Evolutionary conservation across 805 yeast species (phyloP), one percentile per base, ranked within the genome.

Genomic region (Wickerhamiella azyma): DNA sequence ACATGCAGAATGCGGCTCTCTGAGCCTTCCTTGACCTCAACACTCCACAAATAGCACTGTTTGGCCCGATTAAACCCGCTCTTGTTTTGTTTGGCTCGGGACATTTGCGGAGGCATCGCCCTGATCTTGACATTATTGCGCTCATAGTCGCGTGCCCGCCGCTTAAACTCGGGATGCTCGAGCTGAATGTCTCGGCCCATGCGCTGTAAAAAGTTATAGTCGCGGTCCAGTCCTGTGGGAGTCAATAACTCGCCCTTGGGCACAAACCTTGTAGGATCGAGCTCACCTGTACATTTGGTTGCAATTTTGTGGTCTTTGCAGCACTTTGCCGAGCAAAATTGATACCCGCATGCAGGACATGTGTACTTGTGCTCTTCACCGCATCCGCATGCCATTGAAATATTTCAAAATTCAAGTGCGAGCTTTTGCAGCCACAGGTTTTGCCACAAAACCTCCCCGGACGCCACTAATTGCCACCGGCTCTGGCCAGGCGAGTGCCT

Each of bases 281-380:
- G 70, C 16, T 55, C 52, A 0, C 96, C 96, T 3, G 76, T 65
- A 58, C 96, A 88, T 17, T 68, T 67, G 8, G 72, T 64, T 43
- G 72, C 72, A 5, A 52, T 55, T 60, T 85, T 85, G 57, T 88
- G 96, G 18, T 69, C 58, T 50, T 74, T 76, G 24, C 81, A 83
- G 64, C 96, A 88, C 8, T 55, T 68, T 6, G 83, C 58, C 0
- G 82, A 76, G 59, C 96, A 88, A 0, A 89, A 81, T 47, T 64
- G 69, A 4, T 66, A 59, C 5, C 65, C 63, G 57, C 96, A 88
- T 14, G 80, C 79, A 0, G 96, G 96, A 60, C 96, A 88, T 11
- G 71, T 76, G 59, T 88, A 88, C 55, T 79, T 81, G 47, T 69
- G 66, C 21, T 53, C 59, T 4, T 64, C 55, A 16, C 54, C 55